Evolutionary conservation across 805 yeast species (phyloP), one percentile per base, ranked within the genome.

Genomic region (Yamadazyma olivae): DNA sequence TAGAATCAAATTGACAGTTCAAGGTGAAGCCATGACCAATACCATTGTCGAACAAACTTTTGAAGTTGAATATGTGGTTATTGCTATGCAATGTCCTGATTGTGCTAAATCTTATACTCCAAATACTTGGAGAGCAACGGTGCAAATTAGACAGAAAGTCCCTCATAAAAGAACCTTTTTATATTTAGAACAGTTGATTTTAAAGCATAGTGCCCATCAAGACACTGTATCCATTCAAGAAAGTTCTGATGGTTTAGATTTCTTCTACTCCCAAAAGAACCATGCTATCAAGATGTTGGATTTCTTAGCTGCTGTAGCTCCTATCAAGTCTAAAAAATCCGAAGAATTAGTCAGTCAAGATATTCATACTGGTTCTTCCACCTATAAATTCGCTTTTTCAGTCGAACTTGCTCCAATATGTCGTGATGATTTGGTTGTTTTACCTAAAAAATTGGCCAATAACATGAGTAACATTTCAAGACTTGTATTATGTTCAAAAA

Each of bases 101-200:
- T 93, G 99, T 79, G 99, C 98, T 37, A 90, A 88, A 61, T 84
- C 96, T 1, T 93, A 83, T 55, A 93, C 99, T 21, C 84, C 95
- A 18, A 88, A 93, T 62, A 95, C 98, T 4, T 93, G 99, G 99
- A 83, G 93, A 63, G 97, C 99, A 21, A 79, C 91, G 19, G 95
- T 95, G 24, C 99, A 93, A 69, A 84, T 95, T 51, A 83, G 99
- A 68, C 99, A 93, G 65, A 93, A 95, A 59, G 99, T 93, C 24
- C 79, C 87, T 13, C 99, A 93, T 64, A 93, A 93, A 68, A 83
- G 96, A 74, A 93, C 99, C 6, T 91, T 93, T 61, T 75, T 91
- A 59, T 93, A 87, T 56, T 76, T 93, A 51, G 99, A 93, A 69
- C 99, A 93, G 67, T 74, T 95, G 61, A 93, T 93, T 51, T 74